Evolutionary conservation across 2,329 filamentous ascomycete species (phyloP).

Genomic region (Chrysosporium keratinophilum): DNA sequence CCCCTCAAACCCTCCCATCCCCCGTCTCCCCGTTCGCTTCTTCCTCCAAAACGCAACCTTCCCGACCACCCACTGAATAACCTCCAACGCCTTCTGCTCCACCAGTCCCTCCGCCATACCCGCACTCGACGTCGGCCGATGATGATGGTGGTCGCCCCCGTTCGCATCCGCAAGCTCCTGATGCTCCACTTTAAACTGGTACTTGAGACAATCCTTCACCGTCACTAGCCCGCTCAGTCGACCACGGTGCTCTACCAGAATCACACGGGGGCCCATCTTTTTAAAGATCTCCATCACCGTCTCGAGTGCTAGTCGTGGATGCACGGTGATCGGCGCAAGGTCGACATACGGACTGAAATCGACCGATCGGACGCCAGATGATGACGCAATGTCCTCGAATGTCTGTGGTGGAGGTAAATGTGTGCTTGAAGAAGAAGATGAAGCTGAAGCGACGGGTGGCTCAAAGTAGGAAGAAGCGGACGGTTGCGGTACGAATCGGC

Average conservation of each 20-base stretch:
- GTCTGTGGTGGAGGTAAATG: conserved; percentile 36
- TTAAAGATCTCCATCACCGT: conserved; percentile 98
- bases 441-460: not conserved
- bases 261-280: conserved; percentile 89
- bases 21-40: not conserved
- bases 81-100: conserved; percentile 31
- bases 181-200: conserved; percentile 92
- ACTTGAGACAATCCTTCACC: conserved; percentile 93
- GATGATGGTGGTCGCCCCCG: conserved; percentile 15
- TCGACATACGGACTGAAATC: conserved; percentile 86
- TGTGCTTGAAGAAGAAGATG: conserved; percentile 3
- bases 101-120: conserved; percentile 19
- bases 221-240: conserved; percentile 77
- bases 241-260: conserved; percentile 84
- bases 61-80: conserved; percentile 26
- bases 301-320: conserved; percentile 82
- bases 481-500: conserved; percentile 51
- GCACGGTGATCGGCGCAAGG: conserved; percentile 76
- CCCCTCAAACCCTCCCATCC: conserved; percentile 15
- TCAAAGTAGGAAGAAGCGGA: conserved; percentile 5
- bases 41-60: conserved; percentile 17
- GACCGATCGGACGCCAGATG: conserved; percentile 48
- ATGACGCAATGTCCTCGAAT: conserved; percentile 51
- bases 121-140: conserved; percentile 17
- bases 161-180: conserved; percentile 51